Percentiles rank a stretch among this genome's conserved stretches.
These are phyloP conservation scores for Pichia exigua DNA, from an alignment of 805 yeast genomes.

Conservation along the genomic window DNA sequence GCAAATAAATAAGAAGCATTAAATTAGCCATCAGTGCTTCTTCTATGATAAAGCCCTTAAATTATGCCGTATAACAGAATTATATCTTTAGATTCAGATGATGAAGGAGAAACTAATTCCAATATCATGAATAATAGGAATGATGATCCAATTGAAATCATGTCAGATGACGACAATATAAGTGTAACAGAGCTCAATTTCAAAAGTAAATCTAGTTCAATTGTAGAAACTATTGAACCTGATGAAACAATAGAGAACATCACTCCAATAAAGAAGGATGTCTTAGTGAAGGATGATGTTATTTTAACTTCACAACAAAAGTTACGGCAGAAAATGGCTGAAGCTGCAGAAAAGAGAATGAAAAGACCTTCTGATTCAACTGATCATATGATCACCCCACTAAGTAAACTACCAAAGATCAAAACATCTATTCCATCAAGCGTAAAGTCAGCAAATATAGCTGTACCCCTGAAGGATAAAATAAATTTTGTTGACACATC, in stretches of 20 bases:
- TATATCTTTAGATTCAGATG: background rate
- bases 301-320: slow-evolving; percentile 3
- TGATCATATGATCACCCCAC: background rate
- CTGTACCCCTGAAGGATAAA: too few relatives aligned
- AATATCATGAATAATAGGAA: background rate
- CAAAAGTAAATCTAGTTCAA: background rate
- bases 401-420: background rate
- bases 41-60: background rate
- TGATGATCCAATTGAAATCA: background rate
- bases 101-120: background rate
- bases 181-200: background rate
- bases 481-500: background rate
- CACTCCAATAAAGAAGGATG: background rate
- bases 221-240: background rate
- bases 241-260: background rate
- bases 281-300: background rate
- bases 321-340: slow-evolving; percentile 16
- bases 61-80: background rate
- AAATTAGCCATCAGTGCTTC: too few relatives aligned
- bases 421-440: background rate
- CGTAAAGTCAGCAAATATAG: background rate
- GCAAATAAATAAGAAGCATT: too few relatives aligned
- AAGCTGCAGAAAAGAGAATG: slow-evolving; percentile 19
- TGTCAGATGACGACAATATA: background rate
- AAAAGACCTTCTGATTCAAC: background rate